Base-by-base conservation (phyloP, 2,329 filamentous ascomycete genomes). In the Sporothrix curviconia region DNA sequence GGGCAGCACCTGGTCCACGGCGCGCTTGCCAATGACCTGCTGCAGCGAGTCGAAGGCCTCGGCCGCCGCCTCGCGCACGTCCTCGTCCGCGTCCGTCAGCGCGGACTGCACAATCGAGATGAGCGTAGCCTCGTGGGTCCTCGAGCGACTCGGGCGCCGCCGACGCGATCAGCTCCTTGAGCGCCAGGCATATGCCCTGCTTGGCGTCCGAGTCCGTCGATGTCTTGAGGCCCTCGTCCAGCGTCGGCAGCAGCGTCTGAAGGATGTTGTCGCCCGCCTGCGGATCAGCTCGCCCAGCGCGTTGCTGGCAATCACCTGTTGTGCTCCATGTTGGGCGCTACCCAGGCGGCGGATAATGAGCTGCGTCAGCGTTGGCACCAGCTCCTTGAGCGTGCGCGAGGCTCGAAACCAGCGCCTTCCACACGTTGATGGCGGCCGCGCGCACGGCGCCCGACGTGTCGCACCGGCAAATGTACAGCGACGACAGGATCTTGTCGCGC, bases 281-380 rank as follows among this genome's bases (percentile, higher is more conserved):
- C 94, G 87, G 67, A 99, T 97, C 64, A 99, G 84, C 70, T 99
- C 94, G 68, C 94, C 94, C 57, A 99, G 80, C 50, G 94, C 91
- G 71, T 97, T 97, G 70, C 92, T 92, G 64, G 95, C 94, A 77
- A 99, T 99, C 65, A 96, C 88, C 77, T n/a, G n/a, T 96, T 97
- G 72, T 99, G 94, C 71, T 99, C 94, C 86, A 95, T 92, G 68
- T 96, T 97, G 46, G n/a, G 92, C 88, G 70, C 92, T 97, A 61
- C 91, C 94, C 64, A 99, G 82, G 50, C 94, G 89, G 59, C 90
- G 85, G 69, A 99, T 97, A 65, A 99, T 87, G 62, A 99, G 84
- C 70, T 96, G 92, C 6, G 91, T 95, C 60, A 99, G 85, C 1
- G 91, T 96, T 44, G 94, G 92, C 47, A 96, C 87, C 67, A 99